Evolutionary conservation across 768 basidiomycete species (phyloP), one percentile per base, ranked within the genome.

Genomic region (Russula vinacea): DNA sequence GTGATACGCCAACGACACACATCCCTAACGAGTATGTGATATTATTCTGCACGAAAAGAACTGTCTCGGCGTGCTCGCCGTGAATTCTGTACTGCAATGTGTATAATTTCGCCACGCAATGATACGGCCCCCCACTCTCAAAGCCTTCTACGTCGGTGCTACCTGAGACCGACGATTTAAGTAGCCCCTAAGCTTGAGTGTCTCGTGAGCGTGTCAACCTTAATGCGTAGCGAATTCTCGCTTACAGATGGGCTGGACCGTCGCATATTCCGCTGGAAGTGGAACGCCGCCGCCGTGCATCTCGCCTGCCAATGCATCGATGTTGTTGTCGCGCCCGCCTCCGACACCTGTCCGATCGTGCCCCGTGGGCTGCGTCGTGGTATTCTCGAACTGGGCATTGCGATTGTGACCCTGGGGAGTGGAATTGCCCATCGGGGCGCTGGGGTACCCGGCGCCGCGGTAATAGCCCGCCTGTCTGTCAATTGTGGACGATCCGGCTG

Each of bases 341-440:
- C 64, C 59, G 3, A 61, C 64, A n/a, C 54, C 64, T 54, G 54
- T 65, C 64, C 64, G 59, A 65, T 65, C 59, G 64, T 65, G 64
- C 33, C 59, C 64, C 54, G 42, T 62, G 42, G 32, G n/a, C 39
- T 62, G 62, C 11, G 56, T 50, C 56, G 62, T 52, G 59, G 47
- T 32, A 37, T 61, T 60, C 49, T 61, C 47, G 55, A 52, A 52
- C 40, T 55, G 59, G 29, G 33, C 44, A n/a, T 39, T n/a, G 32
- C 45, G 45, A 40, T 24, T 50, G 35, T 64, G 63, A 13, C 29
- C 44, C 24, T 33, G 58, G 53, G 51, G 47, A 37, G 49, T 16
- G 26, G 50, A 52, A 40, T 57, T 65, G 49, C 58, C 59, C 49
- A 56, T 61, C 55, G 55, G 55, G 59, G 49, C 49, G 59, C 49